Percentiles rank a stretch among this genome's conserved stretches.
Conservation (phyloP, 2,329 filamentous ascomycete genomes). For the Penicillium sp. region DNA sequence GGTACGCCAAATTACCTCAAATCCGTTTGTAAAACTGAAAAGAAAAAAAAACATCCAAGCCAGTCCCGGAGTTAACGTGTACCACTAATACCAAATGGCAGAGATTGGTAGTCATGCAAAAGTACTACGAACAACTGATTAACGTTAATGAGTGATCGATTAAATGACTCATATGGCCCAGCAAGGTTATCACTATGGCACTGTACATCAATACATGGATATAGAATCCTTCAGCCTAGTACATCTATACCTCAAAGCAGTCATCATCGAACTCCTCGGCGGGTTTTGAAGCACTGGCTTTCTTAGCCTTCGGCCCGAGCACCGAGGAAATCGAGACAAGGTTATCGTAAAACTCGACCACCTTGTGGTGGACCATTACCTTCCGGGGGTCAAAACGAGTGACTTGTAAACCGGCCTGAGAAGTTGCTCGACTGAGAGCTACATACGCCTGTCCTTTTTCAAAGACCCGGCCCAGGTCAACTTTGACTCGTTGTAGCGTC, state of each 20-base stretch:
- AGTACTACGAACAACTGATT: not conserved
- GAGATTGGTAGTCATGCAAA: not conserved
- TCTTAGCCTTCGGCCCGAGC: constrained; percentile 28
- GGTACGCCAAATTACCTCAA: too few relatives aligned
- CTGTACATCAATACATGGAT: not conserved
- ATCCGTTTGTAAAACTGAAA: not conserved
- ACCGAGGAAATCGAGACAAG: constrained; percentile 70
- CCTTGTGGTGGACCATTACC: constrained; percentile 90
- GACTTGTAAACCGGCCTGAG: constrained; percentile 83
- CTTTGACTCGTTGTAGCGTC: constrained; percentile 89
- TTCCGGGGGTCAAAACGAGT: constrained; percentile 84
- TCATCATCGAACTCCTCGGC: constrained; percentile 32
- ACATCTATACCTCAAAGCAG: constrained; percentile 42
- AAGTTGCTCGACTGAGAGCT: constrained; percentile 88
- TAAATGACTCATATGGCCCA: not conserved
- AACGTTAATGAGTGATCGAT: not conserved
- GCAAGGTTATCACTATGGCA: not conserved
- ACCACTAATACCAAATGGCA: too few relatives aligned
- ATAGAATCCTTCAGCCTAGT: not conserved
- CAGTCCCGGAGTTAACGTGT: too few relatives aligned
- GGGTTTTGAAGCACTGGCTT: constrained; percentile 15
- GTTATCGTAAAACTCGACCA: constrained; percentile 81
- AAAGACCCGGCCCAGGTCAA: constrained; percentile 88
- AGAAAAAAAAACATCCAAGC: not conserved
- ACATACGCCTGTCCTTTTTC: constrained; percentile 98